Evolutionary conservation across 441 rosid species (phyloP), one percentile per base, ranked within the genome.

Genomic region (Populus hybrid): DNA sequence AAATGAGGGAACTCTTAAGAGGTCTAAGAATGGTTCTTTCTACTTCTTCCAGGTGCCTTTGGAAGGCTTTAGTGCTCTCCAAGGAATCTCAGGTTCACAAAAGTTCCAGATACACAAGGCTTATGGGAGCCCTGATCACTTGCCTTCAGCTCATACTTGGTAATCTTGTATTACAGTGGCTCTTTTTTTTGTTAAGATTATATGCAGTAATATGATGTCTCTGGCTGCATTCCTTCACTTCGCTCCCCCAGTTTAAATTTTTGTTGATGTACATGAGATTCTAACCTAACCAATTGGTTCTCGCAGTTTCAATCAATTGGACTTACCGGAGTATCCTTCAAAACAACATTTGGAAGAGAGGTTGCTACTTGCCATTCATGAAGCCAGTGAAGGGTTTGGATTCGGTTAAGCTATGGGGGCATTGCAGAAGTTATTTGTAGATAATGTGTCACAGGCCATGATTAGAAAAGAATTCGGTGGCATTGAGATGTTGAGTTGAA

Each of bases 71-170:
- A 91, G 92, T 73, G 97, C 99, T 6, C 97, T 95, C 71, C 98
- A 93, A 85, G 99, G 99, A 70, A 95, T 95, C 77, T 95, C 99
- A 66, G 98, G 99, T 16, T 84, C 95, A 5, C 99, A 95, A 75
- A 95, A 92, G 88, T 95, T 95, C 78, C 99, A 95, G 86, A 95
- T 95, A 86, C 99, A 95, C 94, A 95, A 91, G 83, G 99, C 99
- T 24, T 95, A 95, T 77, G 99, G 99, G 81, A 92, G 97, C 80
- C 79, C 89, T 18, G 93, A 89, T 84, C 98, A 91, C 80, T 87
- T 95, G 83, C 98, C 99, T 50, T 95, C 99, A 16, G 99, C 99
- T 61, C 99, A 95, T 83, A 95, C 99, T 68, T 95, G 99, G 99
- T 95, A 85, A 63, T 57, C 23, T 57, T 63, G 11, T 59, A 32